Conservation (phyloP, 345 rosid genomes). For the Gossypium rotundifolium region DNA sequence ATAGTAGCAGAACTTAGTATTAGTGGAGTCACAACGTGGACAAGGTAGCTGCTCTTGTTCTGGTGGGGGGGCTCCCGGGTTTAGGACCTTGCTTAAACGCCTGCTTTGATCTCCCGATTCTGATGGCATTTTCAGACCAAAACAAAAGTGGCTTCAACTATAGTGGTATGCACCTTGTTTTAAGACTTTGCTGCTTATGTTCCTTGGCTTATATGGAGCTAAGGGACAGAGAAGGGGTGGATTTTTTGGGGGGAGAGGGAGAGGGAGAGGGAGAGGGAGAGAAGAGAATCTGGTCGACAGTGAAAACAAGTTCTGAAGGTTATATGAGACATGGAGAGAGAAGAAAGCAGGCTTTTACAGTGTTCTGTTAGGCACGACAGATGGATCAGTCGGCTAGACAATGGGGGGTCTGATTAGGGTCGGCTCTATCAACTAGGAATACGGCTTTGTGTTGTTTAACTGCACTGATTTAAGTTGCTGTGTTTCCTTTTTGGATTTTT, state of each 20-base stretch:
- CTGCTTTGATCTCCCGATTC: conserved; percentile 33
- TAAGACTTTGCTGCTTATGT: not conserved
- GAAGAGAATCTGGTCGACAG: conserved; percentile 22
- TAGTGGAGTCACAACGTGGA: conserved; percentile 88
- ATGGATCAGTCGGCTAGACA: conserved; percentile 40
- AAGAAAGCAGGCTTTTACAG: conserved; percentile 38
- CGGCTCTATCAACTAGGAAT: conserved; percentile 26
- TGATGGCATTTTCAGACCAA: conserved; percentile 38
- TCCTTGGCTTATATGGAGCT: not conserved
- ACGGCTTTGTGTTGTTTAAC: conserved; percentile 9
- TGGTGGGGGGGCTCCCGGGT: conserved; percentile 33
- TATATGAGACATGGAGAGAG: conserved; percentile 27
- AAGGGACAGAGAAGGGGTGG: conserved; percentile 10
- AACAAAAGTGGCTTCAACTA: not conserved
- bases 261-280: conserved; percentile 13
- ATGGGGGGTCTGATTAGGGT: conserved; percentile 11
- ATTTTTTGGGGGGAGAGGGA: conserved; percentile 23
- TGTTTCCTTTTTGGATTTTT: not conserved
- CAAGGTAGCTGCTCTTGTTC: conserved; percentile 89
- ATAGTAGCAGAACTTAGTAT: conserved; percentile 92
- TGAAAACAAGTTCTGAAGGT: conserved; percentile 27
- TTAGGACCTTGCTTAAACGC: conserved; percentile 27
- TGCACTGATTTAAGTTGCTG: not conserved
- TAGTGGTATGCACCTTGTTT: not conserved
- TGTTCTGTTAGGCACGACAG: conserved; percentile 40